phyloP scores from a whole-genome alignment of 805 yeast genomes.

The Zygosaccharomyces gambellarensis region DNA sequence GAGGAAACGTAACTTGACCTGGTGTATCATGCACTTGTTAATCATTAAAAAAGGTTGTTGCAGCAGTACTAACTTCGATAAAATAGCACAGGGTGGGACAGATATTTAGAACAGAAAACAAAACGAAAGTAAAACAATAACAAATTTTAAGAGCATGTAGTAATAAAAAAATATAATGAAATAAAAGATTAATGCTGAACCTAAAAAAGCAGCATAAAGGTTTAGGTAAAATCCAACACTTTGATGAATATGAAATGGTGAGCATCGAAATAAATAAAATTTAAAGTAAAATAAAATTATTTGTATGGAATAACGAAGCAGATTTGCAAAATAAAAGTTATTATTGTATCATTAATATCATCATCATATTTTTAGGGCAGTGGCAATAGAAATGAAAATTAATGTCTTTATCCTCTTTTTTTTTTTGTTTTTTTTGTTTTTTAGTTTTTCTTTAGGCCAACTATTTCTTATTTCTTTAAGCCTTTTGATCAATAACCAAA shows the following conservation, averaged over 20 bases:
- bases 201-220: no score
- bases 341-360: neutral
- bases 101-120: no score
- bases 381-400: neutral
- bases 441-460: neutral
- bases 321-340: neutral
- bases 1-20: no score
- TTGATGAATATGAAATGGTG: neutral
- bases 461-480: neutral
- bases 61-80: no score
- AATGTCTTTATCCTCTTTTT: neutral
- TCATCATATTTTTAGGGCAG: neutral
- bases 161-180: no score
- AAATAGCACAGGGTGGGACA: no score
- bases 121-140: no score
- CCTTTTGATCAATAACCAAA: slow-evolving; percentile 4
- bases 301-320: neutral
- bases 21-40: no score
- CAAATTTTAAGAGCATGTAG: no score
- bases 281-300: neutral
- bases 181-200: no score
- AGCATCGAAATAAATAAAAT: neutral
- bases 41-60: no score
- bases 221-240: no score
- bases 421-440: neutral